Evolutionary conservation across 768 basidiomycete genomes (phyloP).

Genomic region (Boletus fagicola): DNA sequence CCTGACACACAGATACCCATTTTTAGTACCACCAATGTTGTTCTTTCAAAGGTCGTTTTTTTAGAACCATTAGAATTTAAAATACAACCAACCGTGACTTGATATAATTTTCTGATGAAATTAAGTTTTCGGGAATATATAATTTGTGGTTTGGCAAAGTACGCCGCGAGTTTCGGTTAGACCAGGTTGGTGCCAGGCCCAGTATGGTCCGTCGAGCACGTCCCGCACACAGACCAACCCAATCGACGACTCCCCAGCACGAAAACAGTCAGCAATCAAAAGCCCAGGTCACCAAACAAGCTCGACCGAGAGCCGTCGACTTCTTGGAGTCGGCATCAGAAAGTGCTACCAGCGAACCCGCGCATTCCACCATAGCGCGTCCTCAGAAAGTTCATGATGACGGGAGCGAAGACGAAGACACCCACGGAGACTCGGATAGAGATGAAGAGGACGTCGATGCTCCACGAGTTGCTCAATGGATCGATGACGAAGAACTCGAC

Average conservation of each 20-base stretch:
- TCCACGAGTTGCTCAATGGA: constrained; percentile 62
- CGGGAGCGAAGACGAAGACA: constrained; percentile 25
- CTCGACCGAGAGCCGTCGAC: constrained; percentile 18
- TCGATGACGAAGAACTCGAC: constrained; percentile 46
- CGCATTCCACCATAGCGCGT: neutral
- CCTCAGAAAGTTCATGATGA: constrained; percentile 12
- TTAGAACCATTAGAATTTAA: neutral
- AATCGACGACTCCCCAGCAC: neutral
- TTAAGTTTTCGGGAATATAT: neutral
- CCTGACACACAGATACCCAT: neutral
- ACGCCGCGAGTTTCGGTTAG: neutral
- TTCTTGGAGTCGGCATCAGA: constrained; percentile 16
- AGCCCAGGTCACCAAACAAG: constrained; percentile 1
- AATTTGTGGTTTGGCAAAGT: neutral
- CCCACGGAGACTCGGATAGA: constrained; percentile 26
- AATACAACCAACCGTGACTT: too few species aligned
- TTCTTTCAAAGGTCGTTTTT: neutral
- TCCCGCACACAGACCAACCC: neutral
- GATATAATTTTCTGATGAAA: neutral
- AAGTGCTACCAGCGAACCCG: neutral
- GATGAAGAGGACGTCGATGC: constrained; percentile 34
- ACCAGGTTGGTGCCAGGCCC: neutral
- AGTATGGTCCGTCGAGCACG: constrained; percentile 14
- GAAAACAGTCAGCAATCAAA: constrained; percentile 3
- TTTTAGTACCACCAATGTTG: too few species aligned